Conservation (phyloP, 2,329 filamentous ascomycete species). For the Xylaria multiplex region DNA sequence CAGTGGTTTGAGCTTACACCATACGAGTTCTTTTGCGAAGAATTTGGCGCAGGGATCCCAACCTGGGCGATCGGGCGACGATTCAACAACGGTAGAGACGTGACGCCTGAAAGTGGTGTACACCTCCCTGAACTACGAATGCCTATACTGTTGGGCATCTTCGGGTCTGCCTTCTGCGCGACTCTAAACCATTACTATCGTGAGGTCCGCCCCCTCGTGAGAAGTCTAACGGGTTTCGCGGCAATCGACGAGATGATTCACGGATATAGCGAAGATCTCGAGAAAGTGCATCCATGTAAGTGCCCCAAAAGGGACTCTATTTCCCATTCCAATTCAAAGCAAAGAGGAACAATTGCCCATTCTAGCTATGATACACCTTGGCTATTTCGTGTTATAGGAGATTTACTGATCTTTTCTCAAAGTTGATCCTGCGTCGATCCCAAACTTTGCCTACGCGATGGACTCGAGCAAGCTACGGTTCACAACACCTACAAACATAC, state of each 20-base stretch:
- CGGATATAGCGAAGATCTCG: conserved; percentile 82
- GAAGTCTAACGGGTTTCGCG: conserved; percentile 76
- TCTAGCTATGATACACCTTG: neutral
- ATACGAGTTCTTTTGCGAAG: conserved; percentile 95
- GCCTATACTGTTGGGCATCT: conserved; percentile 90
- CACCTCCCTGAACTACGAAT: conserved; percentile 86
- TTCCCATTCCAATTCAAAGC: neutral
- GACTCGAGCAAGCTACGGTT: conserved; percentile 74
- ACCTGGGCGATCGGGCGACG: conserved; percentile 91
- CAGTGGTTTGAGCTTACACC: conserved; percentile 98
- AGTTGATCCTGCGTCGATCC: conserved; percentile 86
- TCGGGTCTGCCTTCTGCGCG: conserved; percentile 95
- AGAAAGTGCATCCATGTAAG: conserved; percentile 84
- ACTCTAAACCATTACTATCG: conserved; percentile 96
- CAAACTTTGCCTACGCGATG: conserved; percentile 89
- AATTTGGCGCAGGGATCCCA: conserved; percentile 89
- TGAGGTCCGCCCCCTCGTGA: conserved; percentile 85
- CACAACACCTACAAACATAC: conserved; percentile 81
- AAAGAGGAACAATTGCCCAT: neutral
- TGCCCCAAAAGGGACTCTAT: neutral
- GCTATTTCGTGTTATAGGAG: neutral
- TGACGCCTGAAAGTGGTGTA: conserved; percentile 71
- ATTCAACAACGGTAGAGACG: conserved; percentile 77
- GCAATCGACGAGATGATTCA: conserved; percentile 85
- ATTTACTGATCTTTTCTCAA: conserved; percentile 9